Evolutionary conservation across 495 filamentous ascomycete genomes (phyloP), one percentile per base, ranked within the genome.

Genomic region (Aspergillus mulundensis): DNA sequence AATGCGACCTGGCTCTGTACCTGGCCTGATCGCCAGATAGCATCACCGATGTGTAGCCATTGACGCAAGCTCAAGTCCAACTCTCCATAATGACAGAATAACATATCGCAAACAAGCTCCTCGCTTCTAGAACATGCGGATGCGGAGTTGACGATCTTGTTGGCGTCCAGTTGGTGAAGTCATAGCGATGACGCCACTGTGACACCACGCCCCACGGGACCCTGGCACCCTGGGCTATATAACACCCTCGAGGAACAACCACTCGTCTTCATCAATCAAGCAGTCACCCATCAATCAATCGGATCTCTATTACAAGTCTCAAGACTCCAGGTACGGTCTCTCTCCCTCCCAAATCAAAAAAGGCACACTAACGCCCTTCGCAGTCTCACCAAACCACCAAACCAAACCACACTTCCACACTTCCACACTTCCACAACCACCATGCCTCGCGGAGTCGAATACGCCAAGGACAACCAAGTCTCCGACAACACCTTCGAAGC

Each of bases 361-460:
- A n/a, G n/a, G n/a, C n/a, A n/a, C n/a, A n/a, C 32, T 36, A 7
- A 36, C 32, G 32, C 5, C 7, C 5, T 10, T 10, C 5, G 32
- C 12, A 36, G 8, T 15, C 7, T 15, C 5, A 7, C 32, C 11
- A 36, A 7, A 7, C 5, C 32, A 36, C 2, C 32, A 7, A 11
- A 36, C 25, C 25, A 28, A 28, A 28, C 25, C 25, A 36, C 32
- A 23, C 20, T 19, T 21, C 8, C 11, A 42, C 5, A 16, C 18
- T 21, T 23, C 15, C 28, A 34, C 45, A 47, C 24, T 5, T 30
- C 44, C 23, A 30, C 10, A 6, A 18, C 25, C 28, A 34, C 7
- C 41, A 81, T 81, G 77, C 70, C 71, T 65, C 77, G 77, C 63
- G 77, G 77, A 64, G 76, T 75, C 45, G 72, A 79, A 38, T 80